Evolutionary conservation across 139 green algal genomes (phyloP).

Genomic region (Ostreobium quekettii): DNA sequence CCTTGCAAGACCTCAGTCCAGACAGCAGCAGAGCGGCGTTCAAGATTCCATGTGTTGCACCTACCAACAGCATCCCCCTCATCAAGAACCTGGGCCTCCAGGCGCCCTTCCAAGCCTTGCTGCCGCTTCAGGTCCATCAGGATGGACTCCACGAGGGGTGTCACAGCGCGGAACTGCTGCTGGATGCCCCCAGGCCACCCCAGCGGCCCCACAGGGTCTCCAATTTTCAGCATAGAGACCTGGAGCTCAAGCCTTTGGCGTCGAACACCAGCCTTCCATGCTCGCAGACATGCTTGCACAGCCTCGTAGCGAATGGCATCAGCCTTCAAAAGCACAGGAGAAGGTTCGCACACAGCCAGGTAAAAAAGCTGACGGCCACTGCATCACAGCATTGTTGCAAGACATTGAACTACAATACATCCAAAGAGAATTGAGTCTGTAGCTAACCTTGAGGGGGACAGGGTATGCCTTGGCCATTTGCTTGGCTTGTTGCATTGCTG

Average conservation of each 20-base stretch:
- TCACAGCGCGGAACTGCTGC: conserved; percentile 79
- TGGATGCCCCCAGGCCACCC: conserved; percentile 66
- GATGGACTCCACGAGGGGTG: conserved; percentile 62
- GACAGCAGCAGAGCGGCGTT: conserved; percentile 11
- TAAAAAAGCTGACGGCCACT: too few relatives aligned
- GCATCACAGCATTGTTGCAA: too few relatives aligned
- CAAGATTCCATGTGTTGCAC: conserved; percentile 7
- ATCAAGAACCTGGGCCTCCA: conserved; percentile 22
- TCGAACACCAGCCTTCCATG: neutral
- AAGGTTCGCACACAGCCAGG: too few relatives aligned
- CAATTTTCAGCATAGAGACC: conserved; percentile 5
- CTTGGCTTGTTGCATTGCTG: too few relatives aligned
- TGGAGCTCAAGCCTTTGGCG: conserved; percentile 9
- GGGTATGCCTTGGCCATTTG: too few relatives aligned
- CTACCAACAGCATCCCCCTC: conserved; percentile 11
- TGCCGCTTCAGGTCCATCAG: conserved; percentile 51
- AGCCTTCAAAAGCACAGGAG: too few relatives aligned
- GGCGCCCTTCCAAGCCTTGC: conserved; percentile 13
- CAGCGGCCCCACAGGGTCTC: neutral
- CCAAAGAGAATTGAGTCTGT: too few relatives aligned
- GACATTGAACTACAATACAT: too few relatives aligned
- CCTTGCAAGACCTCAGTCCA: too few relatives aligned
- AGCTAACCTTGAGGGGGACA: too few relatives aligned
- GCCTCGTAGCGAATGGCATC: too few relatives aligned
- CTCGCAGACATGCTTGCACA: too few relatives aligned